A percentile compares a stretch with the other conserved stretches of the same genome.
Evolutionary conservation across 768 basidiomycete genomes (phyloP).

Genomic region (Cytidiella melzeri): DNA sequence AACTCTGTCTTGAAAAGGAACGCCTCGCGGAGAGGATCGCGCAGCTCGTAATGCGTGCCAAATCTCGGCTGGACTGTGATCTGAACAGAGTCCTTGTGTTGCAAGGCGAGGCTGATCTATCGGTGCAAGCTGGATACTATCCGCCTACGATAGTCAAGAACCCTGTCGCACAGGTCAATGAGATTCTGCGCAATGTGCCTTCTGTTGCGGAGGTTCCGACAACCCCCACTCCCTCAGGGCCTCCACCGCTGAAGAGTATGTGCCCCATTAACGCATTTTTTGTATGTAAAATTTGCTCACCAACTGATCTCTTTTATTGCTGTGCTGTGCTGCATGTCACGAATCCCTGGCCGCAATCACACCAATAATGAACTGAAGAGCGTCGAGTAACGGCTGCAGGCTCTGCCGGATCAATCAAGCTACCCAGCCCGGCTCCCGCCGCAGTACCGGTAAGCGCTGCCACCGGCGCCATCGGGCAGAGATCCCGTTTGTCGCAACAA

Average conservation of each 20-base stretch:
- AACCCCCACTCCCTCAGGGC: slow-evolving; percentile 6
- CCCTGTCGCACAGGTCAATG: slow-evolving; percentile 35
- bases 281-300: neutral
- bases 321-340: too few species aligned
- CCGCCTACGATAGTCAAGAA: slow-evolving; percentile 24
- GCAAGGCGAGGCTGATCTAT: slow-evolving; percentile 38
- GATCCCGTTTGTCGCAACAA: slow-evolving; percentile 25
- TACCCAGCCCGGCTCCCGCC: slow-evolving; percentile 30
- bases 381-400: slow-evolving; percentile 14
- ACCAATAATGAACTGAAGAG: slow-evolving; percentile 18
- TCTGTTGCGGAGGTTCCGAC: slow-evolving; percentile 20
- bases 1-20: slow-evolving; percentile 38
- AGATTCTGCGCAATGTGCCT: slow-evolving; percentile 31
- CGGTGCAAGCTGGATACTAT: slow-evolving; percentile 23
- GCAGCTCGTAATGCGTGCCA: slow-evolving; percentile 38
- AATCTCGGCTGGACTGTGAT: slow-evolving; percentile 42
- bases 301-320: neutral
- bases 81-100: slow-evolving; percentile 36
- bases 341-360: too few species aligned
- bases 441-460: slow-evolving; percentile 12
- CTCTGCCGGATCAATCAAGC: slow-evolving; percentile 26
- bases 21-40: slow-evolving; percentile 38
- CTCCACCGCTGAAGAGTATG: slow-evolving; percentile 18
- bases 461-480: slow-evolving; percentile 10
- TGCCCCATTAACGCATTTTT: neutral